phyloP scores from a whole-genome alignment of 345 rosid genomes.

The Hibiscus syriacus region DNA sequence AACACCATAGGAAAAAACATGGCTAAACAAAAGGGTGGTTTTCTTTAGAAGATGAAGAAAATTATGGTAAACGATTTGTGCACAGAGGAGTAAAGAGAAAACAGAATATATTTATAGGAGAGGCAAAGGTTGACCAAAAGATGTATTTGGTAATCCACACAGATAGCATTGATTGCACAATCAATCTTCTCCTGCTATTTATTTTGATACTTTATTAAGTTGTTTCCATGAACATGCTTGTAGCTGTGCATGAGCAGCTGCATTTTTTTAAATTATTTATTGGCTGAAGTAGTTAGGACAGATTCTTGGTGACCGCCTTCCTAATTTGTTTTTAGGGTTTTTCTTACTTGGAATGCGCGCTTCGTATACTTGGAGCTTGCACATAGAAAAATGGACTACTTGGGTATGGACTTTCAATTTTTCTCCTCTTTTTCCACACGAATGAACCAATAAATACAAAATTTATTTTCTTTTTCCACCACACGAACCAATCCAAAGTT shows the following conservation, averaged over 20 bases:
- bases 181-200: background rate
- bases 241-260: background rate
- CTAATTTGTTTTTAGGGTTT: constrained; percentile 2
- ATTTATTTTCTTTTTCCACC: too few species aligned
- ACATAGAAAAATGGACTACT: background rate
- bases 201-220: background rate
- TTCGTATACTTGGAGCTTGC: background rate
- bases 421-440: background rate
- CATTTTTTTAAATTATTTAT: background rate
- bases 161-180: constrained; percentile 31
- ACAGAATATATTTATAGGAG: constrained; percentile 25
- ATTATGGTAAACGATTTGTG: background rate
- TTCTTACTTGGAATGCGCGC: constrained; percentile 6
- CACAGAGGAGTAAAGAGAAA: background rate
- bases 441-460: too few species aligned
- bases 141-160: constrained; percentile 23
- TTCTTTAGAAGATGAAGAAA: background rate
- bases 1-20: constrained; percentile 1
- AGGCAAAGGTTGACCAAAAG: constrained; percentile 17
- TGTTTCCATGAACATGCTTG: constrained; percentile 13
- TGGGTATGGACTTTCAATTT: background rate
- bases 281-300: constrained; percentile 19
- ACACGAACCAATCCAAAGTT: constrained; percentile 21
- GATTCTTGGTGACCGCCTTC: constrained; percentile 39
- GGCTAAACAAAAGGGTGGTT: background rate